phyloP scores from a whole-genome alignment of 441 rosid species.

The California macrophylla region DNA sequence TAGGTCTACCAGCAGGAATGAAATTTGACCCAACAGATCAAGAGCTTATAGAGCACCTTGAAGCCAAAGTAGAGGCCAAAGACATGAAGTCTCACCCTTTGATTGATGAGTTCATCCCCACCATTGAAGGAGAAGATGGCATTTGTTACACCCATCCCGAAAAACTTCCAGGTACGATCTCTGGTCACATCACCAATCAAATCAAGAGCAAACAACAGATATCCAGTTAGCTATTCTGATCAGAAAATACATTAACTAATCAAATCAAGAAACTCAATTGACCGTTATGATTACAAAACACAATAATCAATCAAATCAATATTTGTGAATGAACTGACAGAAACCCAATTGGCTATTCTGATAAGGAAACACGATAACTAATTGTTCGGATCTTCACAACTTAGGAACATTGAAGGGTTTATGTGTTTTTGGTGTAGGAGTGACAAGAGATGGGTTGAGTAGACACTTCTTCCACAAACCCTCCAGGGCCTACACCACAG shows the following conservation, averaged over 20 bases:
- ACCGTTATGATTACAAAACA: no score
- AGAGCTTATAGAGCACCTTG: conserved; percentile 78
- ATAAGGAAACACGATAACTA: no score
- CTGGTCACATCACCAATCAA: conserved; percentile 4
- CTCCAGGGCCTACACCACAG: conserved; percentile 94
- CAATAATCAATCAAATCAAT: no score
- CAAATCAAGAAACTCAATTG: no score
- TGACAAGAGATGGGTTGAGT: conserved; percentile 75
- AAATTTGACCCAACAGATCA: conserved; percentile 89
- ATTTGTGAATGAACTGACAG: no score
- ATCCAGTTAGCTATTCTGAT: no score
- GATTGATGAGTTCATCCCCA: conserved; percentile 74
- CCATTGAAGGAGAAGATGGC: conserved; percentile 79
- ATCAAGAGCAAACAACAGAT: no score
- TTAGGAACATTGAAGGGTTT: no score
- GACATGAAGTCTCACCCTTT: conserved; percentile 59
- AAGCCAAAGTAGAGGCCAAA: conserved; percentile 59
- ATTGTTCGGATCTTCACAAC: no score
- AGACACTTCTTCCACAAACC: conserved; percentile 94
- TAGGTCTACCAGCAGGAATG: conserved; percentile 90
- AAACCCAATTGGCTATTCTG: no score
- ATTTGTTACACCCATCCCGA: conserved; percentile 95
- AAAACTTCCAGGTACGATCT: conserved; percentile 62
- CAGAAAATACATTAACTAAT: no score
- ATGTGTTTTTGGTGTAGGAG: conserved; percentile 38